Evolutionary conservation across 345 rosid species (phyloP).

Genomic region (Clausena lansium): DNA sequence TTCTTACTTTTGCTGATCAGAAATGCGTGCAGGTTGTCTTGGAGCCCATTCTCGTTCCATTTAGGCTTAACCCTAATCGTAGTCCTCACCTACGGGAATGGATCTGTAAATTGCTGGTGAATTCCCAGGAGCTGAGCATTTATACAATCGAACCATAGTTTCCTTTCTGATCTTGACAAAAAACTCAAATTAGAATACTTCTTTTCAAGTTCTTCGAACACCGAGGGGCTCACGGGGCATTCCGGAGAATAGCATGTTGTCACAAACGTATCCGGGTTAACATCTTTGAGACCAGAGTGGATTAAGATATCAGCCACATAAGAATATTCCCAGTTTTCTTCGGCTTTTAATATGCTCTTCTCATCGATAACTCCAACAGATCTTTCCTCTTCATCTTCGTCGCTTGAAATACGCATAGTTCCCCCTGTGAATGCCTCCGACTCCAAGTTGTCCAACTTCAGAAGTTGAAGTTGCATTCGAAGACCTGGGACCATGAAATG

Average conservation of each 20-base stretch:
- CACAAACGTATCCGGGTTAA: constrained; percentile 41
- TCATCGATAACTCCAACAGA: constrained; percentile 32
- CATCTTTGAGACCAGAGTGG: constrained; percentile 45
- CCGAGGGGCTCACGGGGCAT: constrained; percentile 51
- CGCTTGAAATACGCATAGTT: constrained; percentile 57
- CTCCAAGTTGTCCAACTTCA: constrained; percentile 75
- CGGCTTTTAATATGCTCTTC: constrained; percentile 26
- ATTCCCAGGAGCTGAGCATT: constrained; percentile 53
- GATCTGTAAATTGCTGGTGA: constrained; percentile 40
- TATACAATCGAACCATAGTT: constrained; percentile 62
- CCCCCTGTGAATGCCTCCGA: constrained; percentile 71
- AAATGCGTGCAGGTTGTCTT: constrained; percentile 41
- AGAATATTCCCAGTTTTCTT: constrained; percentile 48
- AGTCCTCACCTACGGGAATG: constrained; percentile 59
- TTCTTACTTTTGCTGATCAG: constrained; percentile 40
- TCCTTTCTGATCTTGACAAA: constrained; percentile 61
- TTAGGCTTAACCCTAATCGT: constrained; percentile 18
- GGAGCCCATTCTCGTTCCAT: constrained; percentile 45
- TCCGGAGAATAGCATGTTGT: constrained; percentile 53
- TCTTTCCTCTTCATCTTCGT: constrained; percentile 55
- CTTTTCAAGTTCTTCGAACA: constrained; percentile 79
- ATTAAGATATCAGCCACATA: constrained; percentile 54
- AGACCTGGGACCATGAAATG: constrained; percentile 53
- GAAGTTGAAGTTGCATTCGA: constrained; percentile 87
- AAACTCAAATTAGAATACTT: constrained; percentile 36